phyloP scores from a whole-genome alignment of 2,329 filamentous ascomycete genomes.

The Aspergillus proliferans region DNA sequence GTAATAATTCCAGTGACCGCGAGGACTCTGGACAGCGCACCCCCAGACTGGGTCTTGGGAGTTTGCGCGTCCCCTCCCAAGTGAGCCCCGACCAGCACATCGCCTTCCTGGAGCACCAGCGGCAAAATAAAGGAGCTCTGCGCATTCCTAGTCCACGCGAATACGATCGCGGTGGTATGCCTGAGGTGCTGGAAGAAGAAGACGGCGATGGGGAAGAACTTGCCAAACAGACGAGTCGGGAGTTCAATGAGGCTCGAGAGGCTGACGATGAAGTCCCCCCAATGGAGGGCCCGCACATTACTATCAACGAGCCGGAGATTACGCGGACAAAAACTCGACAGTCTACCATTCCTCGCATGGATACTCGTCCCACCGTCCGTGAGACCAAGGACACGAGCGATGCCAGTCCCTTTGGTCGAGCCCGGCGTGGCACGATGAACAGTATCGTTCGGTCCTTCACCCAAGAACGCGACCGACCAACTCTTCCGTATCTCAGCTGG shows the following conservation, averaged over 20 bases:
- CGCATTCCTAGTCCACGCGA: constrained; percentile 90
- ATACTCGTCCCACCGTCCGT: constrained; percentile 29
- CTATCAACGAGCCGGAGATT: constrained; percentile 43
- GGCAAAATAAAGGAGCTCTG: constrained; percentile 66
- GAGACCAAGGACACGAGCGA: constrained; percentile 27
- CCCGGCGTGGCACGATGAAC: constrained; percentile 25
- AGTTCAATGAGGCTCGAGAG: constrained; percentile 14
- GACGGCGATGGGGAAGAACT: constrained; percentile 34
- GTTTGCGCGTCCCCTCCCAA: constrained; percentile 48
- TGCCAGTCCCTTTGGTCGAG: constrained; percentile 17
- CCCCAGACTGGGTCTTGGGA: constrained; percentile 32
- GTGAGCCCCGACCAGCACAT: constrained; percentile 71
- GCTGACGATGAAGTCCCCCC: constrained; percentile 16
- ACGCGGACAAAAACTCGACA: constrained; percentile 27
- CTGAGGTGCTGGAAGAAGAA: constrained; percentile 52
- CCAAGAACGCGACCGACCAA: constrained; percentile 37
- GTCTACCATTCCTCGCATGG: constrained; percentile 34
- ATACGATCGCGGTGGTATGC: constrained; percentile 73
- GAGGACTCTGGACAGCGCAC: neutral
- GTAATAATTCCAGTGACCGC: constrained; percentile 10
- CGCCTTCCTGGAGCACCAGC: constrained; percentile 77
- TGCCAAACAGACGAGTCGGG: constrained; percentile 17
- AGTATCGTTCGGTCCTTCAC: constrained; percentile 32
- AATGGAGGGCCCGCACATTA: constrained; percentile 38
- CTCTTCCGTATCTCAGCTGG: constrained; percentile 88